Conservation (phyloP, 2,329 filamentous ascomycete genomes). For the Acephala macrosclerotiorum region DNA sequence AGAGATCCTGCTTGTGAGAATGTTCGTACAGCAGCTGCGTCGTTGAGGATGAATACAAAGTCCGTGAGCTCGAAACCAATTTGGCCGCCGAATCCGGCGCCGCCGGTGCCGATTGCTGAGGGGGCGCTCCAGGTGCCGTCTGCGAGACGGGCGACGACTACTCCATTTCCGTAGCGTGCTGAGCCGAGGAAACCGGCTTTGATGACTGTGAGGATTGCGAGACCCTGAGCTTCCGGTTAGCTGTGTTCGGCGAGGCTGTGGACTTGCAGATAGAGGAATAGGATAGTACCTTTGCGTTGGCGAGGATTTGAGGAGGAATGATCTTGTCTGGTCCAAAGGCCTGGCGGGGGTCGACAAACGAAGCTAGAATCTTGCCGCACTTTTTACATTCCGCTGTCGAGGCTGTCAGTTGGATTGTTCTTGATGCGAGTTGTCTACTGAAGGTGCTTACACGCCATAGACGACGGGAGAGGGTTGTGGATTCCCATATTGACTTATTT, state of each 20-base stretch:
- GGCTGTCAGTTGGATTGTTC: constrained; percentile 31
- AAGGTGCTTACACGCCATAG: constrained; percentile 67
- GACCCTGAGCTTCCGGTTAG: constrained; percentile 58
- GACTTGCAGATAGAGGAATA: constrained; percentile 19
- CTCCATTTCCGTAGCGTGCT: constrained; percentile 80
- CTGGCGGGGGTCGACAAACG: constrained; percentile 93
- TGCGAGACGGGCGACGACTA: constrained; percentile 80
- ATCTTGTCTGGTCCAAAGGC: constrained; percentile 96
- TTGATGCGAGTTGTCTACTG: constrained; percentile 29
- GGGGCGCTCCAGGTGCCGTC: constrained; percentile 85
- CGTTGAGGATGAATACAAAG: constrained; percentile 99
- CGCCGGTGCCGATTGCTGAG: constrained; percentile 80
- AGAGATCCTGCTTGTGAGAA: constrained; percentile 93
- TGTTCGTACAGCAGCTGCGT: constrained; percentile 85
- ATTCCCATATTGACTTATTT: constrained; percentile 58
- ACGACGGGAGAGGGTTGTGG: constrained; percentile 72
- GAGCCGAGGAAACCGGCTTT: constrained; percentile 88
- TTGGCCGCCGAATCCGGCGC: constrained; percentile 84
- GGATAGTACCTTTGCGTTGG: constrained; percentile 80
- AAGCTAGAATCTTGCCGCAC: constrained; percentile 92
- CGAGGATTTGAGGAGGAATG: constrained; percentile 89
- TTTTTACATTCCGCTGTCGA: constrained; percentile 92
- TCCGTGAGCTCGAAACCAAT: constrained; percentile 89
- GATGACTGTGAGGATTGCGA: constrained; percentile 85
- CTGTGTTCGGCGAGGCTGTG: not conserved